Percentiles rank a stretch among this genome's conserved stretches.
Conservation (phyloP, 2,329 filamentous ascomycete species). For the Cryphonectria parasitica region DNA sequence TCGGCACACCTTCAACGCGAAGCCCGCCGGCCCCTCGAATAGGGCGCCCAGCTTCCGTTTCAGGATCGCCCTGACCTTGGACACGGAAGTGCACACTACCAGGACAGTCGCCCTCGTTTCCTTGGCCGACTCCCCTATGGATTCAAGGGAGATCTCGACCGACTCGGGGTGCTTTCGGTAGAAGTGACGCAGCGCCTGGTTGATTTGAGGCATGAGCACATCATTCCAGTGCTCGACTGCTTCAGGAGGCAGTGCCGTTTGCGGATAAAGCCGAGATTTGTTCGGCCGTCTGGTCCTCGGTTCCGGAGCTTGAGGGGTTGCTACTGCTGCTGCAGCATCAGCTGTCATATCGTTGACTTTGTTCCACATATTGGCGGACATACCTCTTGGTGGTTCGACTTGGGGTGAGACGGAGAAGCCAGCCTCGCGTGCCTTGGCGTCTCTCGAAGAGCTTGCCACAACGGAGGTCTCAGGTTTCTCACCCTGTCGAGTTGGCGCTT, state of each 20-base stretch:
- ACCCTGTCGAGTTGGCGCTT: constrained; percentile 13
- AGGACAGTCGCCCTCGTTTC: constrained; percentile 73
- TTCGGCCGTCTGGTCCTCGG: constrained; percentile 32
- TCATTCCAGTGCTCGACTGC: constrained; percentile 74
- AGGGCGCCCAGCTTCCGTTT: constrained; percentile 67
- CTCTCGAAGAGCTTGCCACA: constrained; percentile 24
- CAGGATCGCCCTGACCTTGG: constrained; percentile 72
- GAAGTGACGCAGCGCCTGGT: constrained; percentile 70
- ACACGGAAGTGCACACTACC: constrained; percentile 75
- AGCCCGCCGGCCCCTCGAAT: constrained; percentile 66
- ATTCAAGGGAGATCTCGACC: constrained; percentile 76
- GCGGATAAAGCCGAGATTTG: constrained; percentile 63
- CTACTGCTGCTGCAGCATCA: neutral
- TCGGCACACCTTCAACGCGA: constrained; percentile 72
- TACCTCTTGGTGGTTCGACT: constrained; percentile 25
- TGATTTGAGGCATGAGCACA: constrained; percentile 72
- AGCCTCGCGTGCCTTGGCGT: constrained; percentile 28
- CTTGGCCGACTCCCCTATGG: constrained; percentile 69
- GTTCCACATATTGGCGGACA: neutral
- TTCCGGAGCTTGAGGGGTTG: constrained; percentile 27
- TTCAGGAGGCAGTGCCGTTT: constrained; percentile 61
- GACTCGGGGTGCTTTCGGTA: constrained; percentile 76
- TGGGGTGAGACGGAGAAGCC: constrained; percentile 16
- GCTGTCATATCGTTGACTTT: constrained; percentile 13
- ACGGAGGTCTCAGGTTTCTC: constrained; percentile 20